Evolutionary conservation across 495 filamentous ascomycete species (phyloP), one percentile per base, ranked within the genome.

Genomic region (Aspergillus diversus): DNA sequence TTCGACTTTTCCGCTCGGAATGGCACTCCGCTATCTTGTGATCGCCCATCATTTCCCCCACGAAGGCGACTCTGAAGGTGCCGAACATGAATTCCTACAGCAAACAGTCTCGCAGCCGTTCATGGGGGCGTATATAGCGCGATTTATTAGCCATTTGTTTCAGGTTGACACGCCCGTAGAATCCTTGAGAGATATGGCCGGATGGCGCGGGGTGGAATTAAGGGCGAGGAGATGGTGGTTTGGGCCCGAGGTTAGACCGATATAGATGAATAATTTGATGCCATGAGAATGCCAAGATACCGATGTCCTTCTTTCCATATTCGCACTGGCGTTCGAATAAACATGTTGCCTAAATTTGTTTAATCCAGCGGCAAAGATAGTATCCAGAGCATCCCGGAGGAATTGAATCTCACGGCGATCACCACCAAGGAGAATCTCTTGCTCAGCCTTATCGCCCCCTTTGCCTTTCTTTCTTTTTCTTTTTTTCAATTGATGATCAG

Each of bases 51-150:
- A 35, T 16, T 55, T 55, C 31, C 53, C 53, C 7, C 53, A 55
- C 34, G 53, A 55, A 8, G 53, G 32, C n/a, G 53, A 31, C 21
- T 50, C 47, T 8, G n/a, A 15, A 7, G 34, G 53, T 13, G 13
- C 37, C 1, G 8, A 55, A 35, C 17, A 35, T 8, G 53, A 34
- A 32, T 35, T 55, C 37, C 21, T 55, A 35, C 53, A 35, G n/a
- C 0, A 55, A 42, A 55, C 34, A 4, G 33, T 55, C 5, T 55
- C 53, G 53, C 53, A 55, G 53, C 53, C 53, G 32, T 55, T 35
- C 32, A 55, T 55, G 53, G 33, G 53, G 53, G 53, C 53, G 53
- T 55, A 55, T 35, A 55, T 16, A 0, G 53, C 53, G 5, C 53
- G 53, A 7, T 55, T 55, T 42, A 55, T 55, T 55, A 33, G 17